Percentiles rank a stretch among this genome's conserved stretches.
Evolutionary conservation across 2,329 filamentous ascomycete species (phyloP).

Genomic region (Pyricularia pennisetigena): DNA sequence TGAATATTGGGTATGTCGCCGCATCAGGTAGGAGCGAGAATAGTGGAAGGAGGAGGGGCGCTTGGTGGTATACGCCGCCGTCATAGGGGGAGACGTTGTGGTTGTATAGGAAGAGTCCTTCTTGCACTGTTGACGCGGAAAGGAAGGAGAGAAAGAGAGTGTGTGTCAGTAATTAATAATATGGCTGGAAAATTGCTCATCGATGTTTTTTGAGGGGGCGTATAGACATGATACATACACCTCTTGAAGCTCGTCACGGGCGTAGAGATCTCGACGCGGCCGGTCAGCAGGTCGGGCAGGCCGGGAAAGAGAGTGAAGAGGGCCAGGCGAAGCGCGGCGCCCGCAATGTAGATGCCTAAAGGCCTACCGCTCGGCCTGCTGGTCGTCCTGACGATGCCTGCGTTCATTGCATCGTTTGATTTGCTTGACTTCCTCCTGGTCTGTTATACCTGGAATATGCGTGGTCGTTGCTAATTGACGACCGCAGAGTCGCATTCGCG

Average conservation of each 20-base stretch:
- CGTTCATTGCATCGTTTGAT: constrained; percentile 10
- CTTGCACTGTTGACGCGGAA: constrained; percentile 57
- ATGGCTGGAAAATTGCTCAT: background rate
- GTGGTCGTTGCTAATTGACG: background rate
- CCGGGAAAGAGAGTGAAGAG: constrained; percentile 75
- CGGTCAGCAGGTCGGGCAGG: constrained; percentile 75
- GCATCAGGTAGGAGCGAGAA: constrained; percentile 79
- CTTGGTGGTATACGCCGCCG: constrained; percentile 75
- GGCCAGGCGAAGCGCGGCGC: constrained; percentile 67
- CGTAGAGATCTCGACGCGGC: constrained; percentile 91
- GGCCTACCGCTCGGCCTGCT: constrained; percentile 27
- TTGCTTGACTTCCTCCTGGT: background rate
- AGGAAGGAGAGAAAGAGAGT: background rate
- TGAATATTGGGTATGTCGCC: constrained; percentile 57
- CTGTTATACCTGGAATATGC: background rate
- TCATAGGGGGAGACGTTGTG: constrained; percentile 97
- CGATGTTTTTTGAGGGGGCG: background rate
- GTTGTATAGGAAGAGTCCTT: constrained; percentile 91
- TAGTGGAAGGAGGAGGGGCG: constrained; percentile 80
- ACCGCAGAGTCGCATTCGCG: background rate
- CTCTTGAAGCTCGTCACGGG: constrained; percentile 97
- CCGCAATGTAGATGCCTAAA: constrained; percentile 61
- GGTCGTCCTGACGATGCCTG: constrained; percentile 11
- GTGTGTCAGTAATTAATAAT: background rate
- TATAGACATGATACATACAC: constrained; percentile 43